Evolutionary conservation across 805 yeast genomes (phyloP).

Genomic region (Schizosaccharomyces octosporus): DNA sequence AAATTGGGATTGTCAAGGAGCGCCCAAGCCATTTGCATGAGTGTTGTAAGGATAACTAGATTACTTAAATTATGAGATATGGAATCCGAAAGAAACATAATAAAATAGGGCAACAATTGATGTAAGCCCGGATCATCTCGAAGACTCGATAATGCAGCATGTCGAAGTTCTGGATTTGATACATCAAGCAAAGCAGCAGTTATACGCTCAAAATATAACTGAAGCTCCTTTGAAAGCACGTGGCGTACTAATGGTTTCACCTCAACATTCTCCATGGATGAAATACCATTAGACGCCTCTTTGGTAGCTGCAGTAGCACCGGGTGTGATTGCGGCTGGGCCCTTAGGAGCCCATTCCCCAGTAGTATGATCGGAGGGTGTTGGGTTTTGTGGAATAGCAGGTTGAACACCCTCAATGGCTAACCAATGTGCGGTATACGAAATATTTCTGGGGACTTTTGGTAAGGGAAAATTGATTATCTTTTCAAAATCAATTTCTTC

Average conservation of each 20-base stretch:
- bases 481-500: constrained; percentile 90
- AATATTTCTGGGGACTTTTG: constrained; percentile 79
- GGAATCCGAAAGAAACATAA: constrained; percentile 88
- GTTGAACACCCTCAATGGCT: constrained; percentile 96
- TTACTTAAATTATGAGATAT: constrained; percentile 63
- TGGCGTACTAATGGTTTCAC: constrained; percentile 85
- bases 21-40: constrained; percentile 74
- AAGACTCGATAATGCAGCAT: constrained; percentile 65
- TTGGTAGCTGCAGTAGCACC: constrained; percentile 12
- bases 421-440: constrained; percentile 71
- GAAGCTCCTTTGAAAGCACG: constrained; percentile 79
- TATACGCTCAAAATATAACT: constrained; percentile 76
- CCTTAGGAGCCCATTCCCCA: constrained; percentile 1
- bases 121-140: constrained; percentile 87
- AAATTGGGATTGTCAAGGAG: constrained; percentile 60
- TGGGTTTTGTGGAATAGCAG: constrained; percentile 92
- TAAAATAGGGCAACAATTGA: constrained; percentile 86
- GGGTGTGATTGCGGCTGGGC: background rate
- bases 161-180: constrained; percentile 29
- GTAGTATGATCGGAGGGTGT: constrained; percentile 9
- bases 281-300: constrained; percentile 15
- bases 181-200: constrained; percentile 46
- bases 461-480: constrained; percentile 76
- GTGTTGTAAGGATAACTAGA: constrained; percentile 44
- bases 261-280: constrained; percentile 35